Evolutionary conservation across 208 protist species (phyloP).

Genomic region (Cochliopodium minus): DNA sequence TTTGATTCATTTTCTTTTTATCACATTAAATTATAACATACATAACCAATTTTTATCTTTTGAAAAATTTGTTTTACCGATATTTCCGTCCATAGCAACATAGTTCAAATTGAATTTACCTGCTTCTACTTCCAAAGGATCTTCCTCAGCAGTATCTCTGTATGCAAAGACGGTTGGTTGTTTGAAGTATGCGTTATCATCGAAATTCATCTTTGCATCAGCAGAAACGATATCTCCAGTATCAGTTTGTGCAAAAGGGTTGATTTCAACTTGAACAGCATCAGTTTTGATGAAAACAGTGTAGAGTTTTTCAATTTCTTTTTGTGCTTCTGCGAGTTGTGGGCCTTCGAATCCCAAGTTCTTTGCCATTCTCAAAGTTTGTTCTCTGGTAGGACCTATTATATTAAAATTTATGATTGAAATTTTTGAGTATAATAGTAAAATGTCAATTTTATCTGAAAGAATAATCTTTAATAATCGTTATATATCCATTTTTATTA

Average conservation of each 20-base stretch:
- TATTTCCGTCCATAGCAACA: conserved; percentile 95
- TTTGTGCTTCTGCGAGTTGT: conserved; percentile 40
- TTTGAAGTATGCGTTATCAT: conserved; percentile 93
- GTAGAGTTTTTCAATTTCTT: conserved; percentile 84
- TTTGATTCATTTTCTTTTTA: no score
- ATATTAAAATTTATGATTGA: no score
- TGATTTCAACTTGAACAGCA: conserved; percentile 94
- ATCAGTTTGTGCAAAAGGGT: conserved; percentile 87
- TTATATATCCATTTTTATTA: no score
- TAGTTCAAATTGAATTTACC: conserved; percentile 92
- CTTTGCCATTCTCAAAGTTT: conserved; percentile 49
- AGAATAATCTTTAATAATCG: no score
- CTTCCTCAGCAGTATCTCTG: conserved; percentile 75
- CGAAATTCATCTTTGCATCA: conserved; percentile 96
- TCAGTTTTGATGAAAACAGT: conserved; percentile 85
- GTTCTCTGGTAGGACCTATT: conserved; percentile 47
- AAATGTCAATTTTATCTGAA: no score
- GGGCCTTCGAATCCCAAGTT: conserved; percentile 64
- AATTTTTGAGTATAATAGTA: neutral
- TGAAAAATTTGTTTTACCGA: no score
- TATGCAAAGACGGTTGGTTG: conserved; percentile 82
- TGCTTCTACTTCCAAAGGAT: conserved; percentile 79
- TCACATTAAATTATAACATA: no score
- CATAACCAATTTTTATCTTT: no score
- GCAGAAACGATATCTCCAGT: conserved; percentile 79